Evolutionary conservation across 306 rosid species (phyloP), one percentile per base, ranked within the genome.

Genomic region (Cyclanthera cordifolia): DNA sequence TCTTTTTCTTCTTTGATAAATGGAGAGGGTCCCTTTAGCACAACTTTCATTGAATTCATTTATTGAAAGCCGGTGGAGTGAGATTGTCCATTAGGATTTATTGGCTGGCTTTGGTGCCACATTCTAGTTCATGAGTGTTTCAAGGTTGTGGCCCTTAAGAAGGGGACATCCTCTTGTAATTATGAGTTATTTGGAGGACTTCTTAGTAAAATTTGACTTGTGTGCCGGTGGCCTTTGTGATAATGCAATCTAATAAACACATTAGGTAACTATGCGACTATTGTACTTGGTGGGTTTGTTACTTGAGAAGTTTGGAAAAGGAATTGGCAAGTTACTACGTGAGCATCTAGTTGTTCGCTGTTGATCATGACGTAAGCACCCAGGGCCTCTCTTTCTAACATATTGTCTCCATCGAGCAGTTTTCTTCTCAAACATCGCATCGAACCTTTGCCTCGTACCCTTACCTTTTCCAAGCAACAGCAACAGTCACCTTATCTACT

Each of bases 31-130:
- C 53, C 70, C 51, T 34, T 12, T 0, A 14, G 52, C 69, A 41
- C 19, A 60, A 64, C 34, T 64, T 64, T 43, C 28, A 12, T 10
- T 21, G 0, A 64, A 12, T 43, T 21, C 69, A 63, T 63, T 63
- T 19, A 34, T 34, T 34, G 9, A 34, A 32, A 34, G 41, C 34
- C 52, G 43, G 19, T 14, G 69, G 13, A 41, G 3, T 19, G 30
- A 63, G 51, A 63, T 63, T 51, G 51, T 63, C 52, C 32, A 19
- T 21, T 20, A 17, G 12, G 50, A n/a, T 19, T 37, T 34, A 28
- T 32, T 58, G 67, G 67, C 48, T 63, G 51, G 69, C 69, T 41
- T 39, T 41, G 69, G 51, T 32, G 48, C 25, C 27, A 63, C 51
- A 63, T 63, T 39, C 50, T 47, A 34, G 39, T 21, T 45, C 21